Evolutionary conservation across 2,329 filamentous ascomycete genomes (phyloP).

Genomic region (Penicillium sp.): DNA sequence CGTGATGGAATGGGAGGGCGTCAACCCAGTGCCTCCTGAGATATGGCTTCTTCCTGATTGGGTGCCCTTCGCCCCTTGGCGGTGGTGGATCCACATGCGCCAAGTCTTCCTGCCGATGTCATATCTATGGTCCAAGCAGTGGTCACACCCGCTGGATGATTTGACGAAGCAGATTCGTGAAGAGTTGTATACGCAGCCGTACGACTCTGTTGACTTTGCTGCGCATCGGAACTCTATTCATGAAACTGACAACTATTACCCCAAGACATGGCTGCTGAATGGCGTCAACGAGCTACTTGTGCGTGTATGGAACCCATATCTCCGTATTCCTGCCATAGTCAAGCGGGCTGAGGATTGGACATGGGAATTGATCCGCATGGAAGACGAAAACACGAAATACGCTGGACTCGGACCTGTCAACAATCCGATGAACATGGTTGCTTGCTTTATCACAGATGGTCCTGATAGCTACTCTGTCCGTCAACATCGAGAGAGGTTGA

Average conservation of each 20-base stretch:
- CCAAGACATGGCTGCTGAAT: conserved; percentile 83
- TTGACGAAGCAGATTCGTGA: conserved; percentile 72
- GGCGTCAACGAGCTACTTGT: conserved; percentile 75
- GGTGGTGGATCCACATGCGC: conserved; percentile 99
- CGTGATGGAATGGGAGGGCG: conserved; percentile 83
- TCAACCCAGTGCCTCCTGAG: conserved; percentile 92
- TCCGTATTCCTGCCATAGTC: conserved; percentile 67
- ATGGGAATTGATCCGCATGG: conserved; percentile 81
- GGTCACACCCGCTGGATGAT: conserved; percentile 74
- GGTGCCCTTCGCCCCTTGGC: conserved; percentile 85
- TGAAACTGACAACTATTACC: conserved; percentile 83
- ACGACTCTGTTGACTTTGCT: conserved; percentile 75
- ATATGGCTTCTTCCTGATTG: conserved; percentile 88
- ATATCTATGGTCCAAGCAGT: conserved; percentile 82
- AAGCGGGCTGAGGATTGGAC: conserved; percentile 76
- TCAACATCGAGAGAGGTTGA: conserved; percentile 76
- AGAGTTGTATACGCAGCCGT: conserved; percentile 80
- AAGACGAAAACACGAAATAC: conserved; percentile 91
- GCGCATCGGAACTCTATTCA: conserved; percentile 81
- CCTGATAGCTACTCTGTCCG: conserved; percentile 70
- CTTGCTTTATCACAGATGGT: conserved; percentile 82
- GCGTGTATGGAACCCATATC: conserved; percentile 76
- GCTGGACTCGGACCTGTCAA: conserved; percentile 86
- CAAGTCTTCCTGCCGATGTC: conserved; percentile 93
- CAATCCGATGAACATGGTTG: conserved; percentile 84